Evolutionary conservation across 495 filamentous ascomycete species (phyloP), one percentile per base, ranked within the genome.

Genomic region (Xylaria grammica): DNA sequence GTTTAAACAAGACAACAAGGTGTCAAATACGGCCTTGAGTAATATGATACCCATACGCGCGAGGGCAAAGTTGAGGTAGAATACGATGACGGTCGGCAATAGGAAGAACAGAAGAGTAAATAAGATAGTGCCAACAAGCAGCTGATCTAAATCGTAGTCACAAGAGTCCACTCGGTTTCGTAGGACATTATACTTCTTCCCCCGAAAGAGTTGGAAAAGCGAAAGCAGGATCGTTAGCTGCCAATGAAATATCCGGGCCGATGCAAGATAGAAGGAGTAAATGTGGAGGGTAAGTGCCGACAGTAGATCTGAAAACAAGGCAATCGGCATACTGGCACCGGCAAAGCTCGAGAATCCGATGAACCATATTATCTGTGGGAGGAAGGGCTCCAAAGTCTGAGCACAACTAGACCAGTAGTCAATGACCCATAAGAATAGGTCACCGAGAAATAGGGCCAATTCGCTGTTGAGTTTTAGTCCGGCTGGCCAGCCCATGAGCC

Each of bases 401-500:
- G 96, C 91, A 73, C 87, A 94, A 57, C 86, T 89, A 56, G 90
- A 90, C 96, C 96, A 99, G 70, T 96, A 94, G 65, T 97, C 92
- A 66, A 99, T 97, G 38, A 99, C 95, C 95, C 96, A 98, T 0
- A 98, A 76, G 72, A 98, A 98, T 11, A 99, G 77, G 66, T 97
- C 93, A 65, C 95, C 96, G 1, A 99, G 86, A 67, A 99, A 99
- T 24, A 86, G 83, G 2, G 93, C 96, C 32, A 99, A 84, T 73
- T 99, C 96, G 56, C 88, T 96, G 75, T 99, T 99, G 44, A 99
- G 83, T 73, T 99, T 99, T 62, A 99, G 79, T 26, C 95, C 95
- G n/a, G 92, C 95, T n/a, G 95, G 95, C 89, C 89, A 96, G 61
- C 91, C 91, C 90, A 93, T 97, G 45, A 99, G 85, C 95, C 95